These are phyloP conservation scores for Clarireedia monteithiana DNA, from an alignment of 2,329 filamentous ascomycete genomes.

Conservation along the genomic window DNA sequence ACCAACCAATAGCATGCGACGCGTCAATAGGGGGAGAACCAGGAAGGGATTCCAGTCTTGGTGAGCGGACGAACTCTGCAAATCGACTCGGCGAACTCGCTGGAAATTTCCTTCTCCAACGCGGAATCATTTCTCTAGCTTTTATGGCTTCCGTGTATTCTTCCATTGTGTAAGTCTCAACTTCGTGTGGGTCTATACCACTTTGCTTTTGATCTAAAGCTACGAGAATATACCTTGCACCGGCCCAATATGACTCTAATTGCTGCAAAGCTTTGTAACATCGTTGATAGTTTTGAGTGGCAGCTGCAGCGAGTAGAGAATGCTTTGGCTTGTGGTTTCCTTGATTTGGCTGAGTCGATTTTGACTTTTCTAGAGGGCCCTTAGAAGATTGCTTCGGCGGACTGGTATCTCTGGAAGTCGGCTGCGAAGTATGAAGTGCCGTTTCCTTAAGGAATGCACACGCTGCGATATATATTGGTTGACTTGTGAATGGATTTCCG, in stretches of 20 bases:
- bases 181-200: slow-evolving; percentile 59
- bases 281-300: slow-evolving; percentile 78
- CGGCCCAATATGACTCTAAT: slow-evolving; percentile 79
- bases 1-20: slow-evolving; percentile 66
- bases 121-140: slow-evolving; percentile 39
- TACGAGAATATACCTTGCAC: slow-evolving; percentile 78
- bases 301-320: slow-evolving; percentile 68
- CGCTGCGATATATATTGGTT: slow-evolving; percentile 86
- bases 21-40: slow-evolving; percentile 40
- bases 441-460: slow-evolving; percentile 85
- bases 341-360: slow-evolving; percentile 22
- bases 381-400: slow-evolving; percentile 11
- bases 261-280: slow-evolving; percentile 80
- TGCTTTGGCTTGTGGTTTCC: slow-evolving; percentile 45
- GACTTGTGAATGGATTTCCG: slow-evolving; percentile 81
- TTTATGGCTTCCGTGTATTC: slow-evolving; percentile 63
- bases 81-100: slow-evolving; percentile 16
- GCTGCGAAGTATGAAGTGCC: slow-evolving; percentile 57
- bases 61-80: slow-evolving; percentile 32
- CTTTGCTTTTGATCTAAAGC: slow-evolving; percentile 83
- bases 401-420: slow-evolving; percentile 48
- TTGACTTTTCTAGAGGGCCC: slow-evolving; percentile 8
- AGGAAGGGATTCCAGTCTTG: slow-evolving; percentile 33
- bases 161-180: slow-evolving; percentile 55
- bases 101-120: slow-evolving; percentile 25